These are phyloP conservation scores for Scenedesmus sp. DNA, from an alignment of 163 green algal species.

Conservation along the genomic window DNA sequence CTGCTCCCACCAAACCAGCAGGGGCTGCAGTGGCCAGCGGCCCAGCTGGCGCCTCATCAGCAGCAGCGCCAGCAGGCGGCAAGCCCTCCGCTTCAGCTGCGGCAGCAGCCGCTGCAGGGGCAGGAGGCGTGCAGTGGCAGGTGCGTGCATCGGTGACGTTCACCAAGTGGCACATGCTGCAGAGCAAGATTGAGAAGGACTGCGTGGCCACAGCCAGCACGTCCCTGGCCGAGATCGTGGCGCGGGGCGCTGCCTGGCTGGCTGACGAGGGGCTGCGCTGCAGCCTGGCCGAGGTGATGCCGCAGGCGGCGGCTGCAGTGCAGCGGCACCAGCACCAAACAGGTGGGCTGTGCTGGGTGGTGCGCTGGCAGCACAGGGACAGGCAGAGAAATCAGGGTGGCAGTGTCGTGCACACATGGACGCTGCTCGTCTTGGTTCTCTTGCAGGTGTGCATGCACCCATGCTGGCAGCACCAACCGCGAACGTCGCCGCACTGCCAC, in stretches of 20 bases:
- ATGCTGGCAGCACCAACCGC: no score
- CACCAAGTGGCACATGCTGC: conserved; percentile 25
- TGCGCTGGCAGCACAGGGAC: not conserved
- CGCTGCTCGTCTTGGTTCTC: not conserved
- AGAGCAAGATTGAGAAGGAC: conserved; percentile 34
- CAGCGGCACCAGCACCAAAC: not conserved
- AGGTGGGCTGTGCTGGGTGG: not conserved
- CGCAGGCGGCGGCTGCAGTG: conserved; percentile 24
- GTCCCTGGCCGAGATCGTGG: not conserved
- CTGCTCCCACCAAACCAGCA: not conserved
- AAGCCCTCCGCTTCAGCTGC: not conserved
- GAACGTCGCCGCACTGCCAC: no score
- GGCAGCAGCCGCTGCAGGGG: conserved; percentile 22
- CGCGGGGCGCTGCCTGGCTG: not conserved
- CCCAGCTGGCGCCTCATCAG: not conserved
- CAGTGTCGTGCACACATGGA: not conserved
- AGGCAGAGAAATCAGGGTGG: no score
- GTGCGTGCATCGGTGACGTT: conserved; percentile 5
- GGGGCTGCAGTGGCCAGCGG: not conserved
- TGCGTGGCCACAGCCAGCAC: not conserved
- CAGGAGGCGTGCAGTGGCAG: not conserved
- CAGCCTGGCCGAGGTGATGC: conserved; percentile 35
- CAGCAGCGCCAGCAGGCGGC: not conserved
- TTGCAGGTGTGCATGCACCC: no score
- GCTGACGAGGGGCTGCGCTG: not conserved